These are phyloP conservation scores for Fusarium annulatum DNA, from an alignment of 2,329 filamentous ascomycete species.

Conservation along the genomic window DNA sequence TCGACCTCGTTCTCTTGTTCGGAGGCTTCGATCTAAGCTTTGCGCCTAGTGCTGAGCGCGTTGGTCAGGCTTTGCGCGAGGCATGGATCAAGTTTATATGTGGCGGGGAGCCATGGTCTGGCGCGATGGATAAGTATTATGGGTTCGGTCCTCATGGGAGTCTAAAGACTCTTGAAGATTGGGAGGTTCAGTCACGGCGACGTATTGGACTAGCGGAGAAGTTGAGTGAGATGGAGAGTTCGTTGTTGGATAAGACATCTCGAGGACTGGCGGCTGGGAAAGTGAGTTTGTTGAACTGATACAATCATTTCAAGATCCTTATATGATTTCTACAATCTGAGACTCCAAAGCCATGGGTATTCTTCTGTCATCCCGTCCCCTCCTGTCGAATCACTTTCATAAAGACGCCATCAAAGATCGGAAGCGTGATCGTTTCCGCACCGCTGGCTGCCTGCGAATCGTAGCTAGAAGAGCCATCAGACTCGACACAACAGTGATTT, in stretches of 20 bases:
- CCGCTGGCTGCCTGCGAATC: neutral
- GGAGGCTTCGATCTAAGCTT: constrained; percentile 53
- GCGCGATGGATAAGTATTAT: neutral
- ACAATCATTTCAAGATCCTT: fast-evolving
- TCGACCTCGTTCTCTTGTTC: constrained; percentile 59
- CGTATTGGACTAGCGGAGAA: constrained; percentile 22
- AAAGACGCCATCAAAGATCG: neutral
- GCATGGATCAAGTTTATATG: constrained; percentile 55
- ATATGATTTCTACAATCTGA: neutral
- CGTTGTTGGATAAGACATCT: constrained; percentile 45
- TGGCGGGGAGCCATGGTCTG: constrained; percentile 51
- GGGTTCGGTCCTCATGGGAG: constrained; percentile 54
- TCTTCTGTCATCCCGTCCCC: fast-evolving
- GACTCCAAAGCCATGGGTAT: fast-evolving
- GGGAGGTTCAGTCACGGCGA: constrained; percentile 25
- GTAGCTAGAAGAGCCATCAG: neutral
- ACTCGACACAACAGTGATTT: neutral
- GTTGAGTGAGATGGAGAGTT: constrained; percentile 36
- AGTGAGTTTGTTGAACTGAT: constrained; percentile 53
- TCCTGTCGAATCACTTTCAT: neutral
- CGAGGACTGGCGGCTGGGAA: constrained; percentile 45
- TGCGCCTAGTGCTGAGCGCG: constrained; percentile 47
- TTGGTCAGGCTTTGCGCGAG: constrained; percentile 52
- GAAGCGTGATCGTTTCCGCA: neutral
- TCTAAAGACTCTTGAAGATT: constrained; percentile 47